phyloP scores from a whole-genome alignment of 2,329 filamentous ascomycete genomes.

The Aspergillus quadricinctus region DNA sequence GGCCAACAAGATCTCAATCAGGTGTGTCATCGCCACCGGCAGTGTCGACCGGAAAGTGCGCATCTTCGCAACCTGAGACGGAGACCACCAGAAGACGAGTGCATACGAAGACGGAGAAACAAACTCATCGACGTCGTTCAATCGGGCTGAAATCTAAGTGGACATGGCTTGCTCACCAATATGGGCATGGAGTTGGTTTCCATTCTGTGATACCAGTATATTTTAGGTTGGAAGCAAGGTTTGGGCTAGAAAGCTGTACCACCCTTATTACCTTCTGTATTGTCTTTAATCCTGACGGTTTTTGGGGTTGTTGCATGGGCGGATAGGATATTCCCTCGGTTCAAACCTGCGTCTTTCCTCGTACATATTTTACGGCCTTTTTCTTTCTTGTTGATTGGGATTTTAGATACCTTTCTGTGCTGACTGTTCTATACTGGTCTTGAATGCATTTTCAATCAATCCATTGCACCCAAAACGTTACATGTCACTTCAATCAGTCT shows the following conservation, averaged over 20 bases:
- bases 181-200: conserved; percentile 4
- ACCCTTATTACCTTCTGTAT: background rate
- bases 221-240: background rate
- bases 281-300: background rate
- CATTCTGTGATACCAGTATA: conserved; percentile 3
- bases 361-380: conserved; percentile 1
- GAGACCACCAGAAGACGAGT: background rate
- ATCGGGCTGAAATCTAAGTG: background rate
- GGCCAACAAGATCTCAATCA: conserved; percentile 52
- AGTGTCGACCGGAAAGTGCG: conserved; percentile 76
- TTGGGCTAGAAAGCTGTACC: background rate
- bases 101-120: background rate
- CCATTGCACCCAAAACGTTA: background rate
- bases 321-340: background rate
- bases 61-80: conserved; percentile 58
- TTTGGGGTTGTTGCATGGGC: background rate
- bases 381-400: background rate
- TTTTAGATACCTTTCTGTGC: background rate
- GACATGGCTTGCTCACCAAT: background rate
- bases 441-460: background rate
- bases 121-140: background rate
- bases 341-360: background rate
- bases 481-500: background rate
- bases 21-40: conserved; percentile 80
- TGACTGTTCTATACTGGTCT: background rate